These are phyloP conservation scores for Blastosporella zonata DNA, from an alignment of 1,284 basidiomycete genomes.

Conservation along the genomic window DNA sequence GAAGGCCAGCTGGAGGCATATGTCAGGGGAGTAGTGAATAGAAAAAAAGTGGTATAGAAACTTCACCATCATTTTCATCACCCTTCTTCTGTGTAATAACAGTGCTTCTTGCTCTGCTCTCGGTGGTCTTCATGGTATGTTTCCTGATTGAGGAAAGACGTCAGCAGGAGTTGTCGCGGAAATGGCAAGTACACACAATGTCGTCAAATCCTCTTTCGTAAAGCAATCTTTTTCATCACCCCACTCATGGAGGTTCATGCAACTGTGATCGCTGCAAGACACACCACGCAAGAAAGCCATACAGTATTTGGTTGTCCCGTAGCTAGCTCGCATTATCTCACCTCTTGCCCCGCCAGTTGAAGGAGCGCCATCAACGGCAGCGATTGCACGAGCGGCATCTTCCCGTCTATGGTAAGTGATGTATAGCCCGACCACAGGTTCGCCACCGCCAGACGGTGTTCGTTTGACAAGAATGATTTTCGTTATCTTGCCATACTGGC, in stretches of 20 bases:
- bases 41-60: slow-evolving; percentile 17
- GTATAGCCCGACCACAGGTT: slow-evolving; percentile 88
- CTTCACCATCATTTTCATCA: slow-evolving; percentile 63
- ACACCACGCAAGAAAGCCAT: slow-evolving; percentile 90
- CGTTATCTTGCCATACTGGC: slow-evolving; percentile 97
- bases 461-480: slow-evolving; percentile 95
- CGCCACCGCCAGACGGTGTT: slow-evolving; percentile 68
- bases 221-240: slow-evolving; percentile 98
- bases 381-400: slow-evolving; percentile 92
- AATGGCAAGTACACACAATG: slow-evolving; percentile 56
- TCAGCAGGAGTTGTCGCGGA: slow-evolving; percentile 1
- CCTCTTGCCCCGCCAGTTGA: slow-evolving; percentile 73
- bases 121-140: slow-evolving; percentile 84
- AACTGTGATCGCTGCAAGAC: slow-evolving; percentile 84
- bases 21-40: slow-evolving; percentile 20
- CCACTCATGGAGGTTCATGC: slow-evolving; percentile 96
- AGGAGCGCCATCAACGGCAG: slow-evolving; percentile 88
- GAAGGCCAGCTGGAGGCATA: slow-evolving; percentile 50
- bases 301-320: slow-evolving; percentile 98
- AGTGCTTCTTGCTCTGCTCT: slow-evolving; percentile 53
- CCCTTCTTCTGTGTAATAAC: slow-evolving; percentile 43
- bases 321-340: slow-evolving; percentile 87
- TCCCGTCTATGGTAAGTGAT: slow-evolving; percentile 95
- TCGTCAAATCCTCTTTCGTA: slow-evolving; percentile 89
- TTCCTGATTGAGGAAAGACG: slow-evolving; percentile 47